Evolutionary conservation across 2,329 filamentous ascomycete species (phyloP).

Genomic region (Aureobasidium sp.): DNA sequence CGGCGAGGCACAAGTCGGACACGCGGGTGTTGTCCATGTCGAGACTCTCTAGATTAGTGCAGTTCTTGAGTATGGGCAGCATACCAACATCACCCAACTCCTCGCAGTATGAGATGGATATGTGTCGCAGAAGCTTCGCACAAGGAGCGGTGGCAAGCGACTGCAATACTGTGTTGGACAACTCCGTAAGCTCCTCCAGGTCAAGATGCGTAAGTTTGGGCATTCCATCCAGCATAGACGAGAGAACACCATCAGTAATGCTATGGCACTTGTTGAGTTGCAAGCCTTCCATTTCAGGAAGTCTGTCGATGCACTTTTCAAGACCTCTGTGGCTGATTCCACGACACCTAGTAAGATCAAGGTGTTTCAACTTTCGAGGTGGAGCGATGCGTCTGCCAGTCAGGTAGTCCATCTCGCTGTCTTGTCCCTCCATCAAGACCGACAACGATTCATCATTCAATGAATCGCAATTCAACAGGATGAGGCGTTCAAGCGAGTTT

Average conservation of each 20-base stretch:
- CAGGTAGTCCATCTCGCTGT: conserved; percentile 73
- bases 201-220: conserved; percentile 78
- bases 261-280: conserved; percentile 70
- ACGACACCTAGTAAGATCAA: conserved; percentile 75
- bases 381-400: conserved; percentile 69
- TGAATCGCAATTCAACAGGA: conserved; percentile 71
- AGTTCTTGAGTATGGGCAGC: conserved; percentile 70
- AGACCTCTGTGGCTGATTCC: conserved; percentile 65
- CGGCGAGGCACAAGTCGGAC: conserved; percentile 74
- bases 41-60: conserved; percentile 57
- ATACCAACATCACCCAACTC: conserved; percentile 74
- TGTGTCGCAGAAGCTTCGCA: conserved; percentile 60
- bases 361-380: conserved; percentile 66
- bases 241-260: conserved; percentile 65
- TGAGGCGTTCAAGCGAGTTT: conserved; percentile 74
- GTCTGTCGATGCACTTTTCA: conserved; percentile 60
- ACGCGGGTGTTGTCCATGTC: conserved; percentile 93
- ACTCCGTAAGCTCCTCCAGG: conserved; percentile 69
- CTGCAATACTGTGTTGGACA: conserved; percentile 68
- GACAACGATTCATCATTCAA: conserved; percentile 66
- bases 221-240: conserved; percentile 63
- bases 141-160: conserved; percentile 71
- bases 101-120: conserved; percentile 88
- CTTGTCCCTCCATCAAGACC: conserved; percentile 64
- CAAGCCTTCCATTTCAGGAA: conserved; percentile 73